phyloP scores from a whole-genome alignment of 768 basidiomycete species.

The Suillus brevipes region DNA sequence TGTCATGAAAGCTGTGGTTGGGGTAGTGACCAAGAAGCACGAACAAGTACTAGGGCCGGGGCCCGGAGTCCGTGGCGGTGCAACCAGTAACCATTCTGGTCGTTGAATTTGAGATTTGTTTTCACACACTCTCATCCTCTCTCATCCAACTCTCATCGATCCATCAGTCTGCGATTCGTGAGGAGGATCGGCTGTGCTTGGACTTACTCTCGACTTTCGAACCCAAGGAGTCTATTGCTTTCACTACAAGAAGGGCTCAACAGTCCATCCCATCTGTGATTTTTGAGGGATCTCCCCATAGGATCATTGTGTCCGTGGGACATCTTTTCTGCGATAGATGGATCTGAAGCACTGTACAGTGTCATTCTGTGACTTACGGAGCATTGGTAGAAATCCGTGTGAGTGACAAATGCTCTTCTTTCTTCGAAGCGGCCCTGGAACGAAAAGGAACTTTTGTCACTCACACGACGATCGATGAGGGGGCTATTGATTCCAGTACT shows the following conservation, averaged over 20 bases:
- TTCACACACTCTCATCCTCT: not conserved
- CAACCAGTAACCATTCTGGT: not conserved
- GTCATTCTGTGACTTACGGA: not conserved
- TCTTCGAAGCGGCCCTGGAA: too few relatives aligned
- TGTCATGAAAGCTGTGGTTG: conserved; percentile 16
- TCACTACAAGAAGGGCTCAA: too few relatives aligned
- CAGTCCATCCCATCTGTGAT: too few relatives aligned
- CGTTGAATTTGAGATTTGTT: not conserved
- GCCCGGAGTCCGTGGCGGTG: not conserved
- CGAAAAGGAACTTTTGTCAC: too few relatives aligned
- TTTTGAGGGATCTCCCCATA: too few relatives aligned
- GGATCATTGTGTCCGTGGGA: not conserved
- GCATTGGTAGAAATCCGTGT: not conserved
- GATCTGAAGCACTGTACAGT: not conserved
- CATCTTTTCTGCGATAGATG: not conserved
- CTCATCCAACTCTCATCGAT: too few relatives aligned
- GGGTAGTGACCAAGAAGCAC: not conserved
- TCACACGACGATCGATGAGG: not conserved
- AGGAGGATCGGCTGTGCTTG: too few relatives aligned
- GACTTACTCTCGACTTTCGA: too few relatives aligned
- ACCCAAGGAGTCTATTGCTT: too few relatives aligned
- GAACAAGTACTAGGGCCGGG: not conserved
- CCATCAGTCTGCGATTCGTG: not conserved
- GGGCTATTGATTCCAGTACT: not conserved
- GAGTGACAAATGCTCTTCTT: not conserved